Conservation (phyloP, 768 basidiomycete species). For the Lactarius quietus region DNA sequence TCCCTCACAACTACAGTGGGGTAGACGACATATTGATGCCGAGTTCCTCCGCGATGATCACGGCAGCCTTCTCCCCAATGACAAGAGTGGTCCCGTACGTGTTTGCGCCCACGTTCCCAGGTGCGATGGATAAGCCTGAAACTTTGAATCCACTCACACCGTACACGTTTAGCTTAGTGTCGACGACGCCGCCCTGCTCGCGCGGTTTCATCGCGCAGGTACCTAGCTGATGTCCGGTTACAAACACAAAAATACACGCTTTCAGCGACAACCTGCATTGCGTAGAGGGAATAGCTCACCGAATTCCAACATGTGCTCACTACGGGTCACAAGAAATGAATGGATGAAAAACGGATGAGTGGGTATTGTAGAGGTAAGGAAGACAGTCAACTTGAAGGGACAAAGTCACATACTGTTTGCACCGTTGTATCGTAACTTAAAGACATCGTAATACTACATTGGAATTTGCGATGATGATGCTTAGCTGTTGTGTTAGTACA, state of each 20-base stretch:
- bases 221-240: conserved; percentile 42
- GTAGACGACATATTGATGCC: conserved; percentile 36
- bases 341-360: too few relatives aligned
- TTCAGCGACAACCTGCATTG: neutral
- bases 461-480: too few relatives aligned
- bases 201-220: conserved; percentile 68
- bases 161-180: conserved; percentile 59
- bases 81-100: conserved; percentile 43
- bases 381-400: too few relatives aligned
- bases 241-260: neutral
- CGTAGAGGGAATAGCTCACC: conserved; percentile 23
- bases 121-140: conserved; percentile 42
- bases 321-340: conserved; percentile 19
- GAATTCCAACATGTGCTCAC: conserved; percentile 36
- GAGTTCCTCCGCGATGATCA: conserved; percentile 54
- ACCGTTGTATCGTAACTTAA: too few relatives aligned
- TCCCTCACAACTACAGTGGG: neutral
- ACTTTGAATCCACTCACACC: conserved; percentile 56
- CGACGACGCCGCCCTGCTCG: conserved; percentile 56
- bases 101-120: conserved; percentile 41
- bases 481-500: too few relatives aligned
- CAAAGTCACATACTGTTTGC: too few relatives aligned
- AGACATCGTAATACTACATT: too few relatives aligned
- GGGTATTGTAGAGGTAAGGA: too few relatives aligned
- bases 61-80: conserved; percentile 60